phyloP scores from a whole-genome alignment of 169 alveolate genomes.

The Fabrea salina region DNA sequence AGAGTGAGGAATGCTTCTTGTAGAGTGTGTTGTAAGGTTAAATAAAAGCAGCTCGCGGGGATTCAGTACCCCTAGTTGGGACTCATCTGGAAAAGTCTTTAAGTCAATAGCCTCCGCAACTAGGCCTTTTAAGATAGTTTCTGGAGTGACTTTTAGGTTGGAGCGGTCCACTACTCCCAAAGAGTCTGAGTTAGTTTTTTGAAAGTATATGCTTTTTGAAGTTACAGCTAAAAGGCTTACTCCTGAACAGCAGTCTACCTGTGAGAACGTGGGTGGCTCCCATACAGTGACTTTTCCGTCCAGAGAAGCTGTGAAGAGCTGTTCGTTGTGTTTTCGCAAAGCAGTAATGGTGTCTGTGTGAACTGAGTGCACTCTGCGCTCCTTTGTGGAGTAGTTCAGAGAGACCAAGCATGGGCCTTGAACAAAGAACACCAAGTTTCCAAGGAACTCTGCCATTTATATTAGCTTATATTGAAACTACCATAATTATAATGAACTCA shows the following conservation, averaged over 20 bases:
- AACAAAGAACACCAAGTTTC: background rate
- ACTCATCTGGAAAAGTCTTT: background rate
- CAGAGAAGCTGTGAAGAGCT: background rate
- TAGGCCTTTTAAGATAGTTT: background rate
- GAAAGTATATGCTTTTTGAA: background rate
- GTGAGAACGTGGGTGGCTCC: background rate
- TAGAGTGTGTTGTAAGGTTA: background rate
- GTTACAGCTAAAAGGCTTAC: background rate
- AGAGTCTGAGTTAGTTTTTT: background rate
- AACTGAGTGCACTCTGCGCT: background rate
- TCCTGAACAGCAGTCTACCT: background rate
- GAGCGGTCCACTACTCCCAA: background rate
- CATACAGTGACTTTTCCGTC: constrained; percentile 1
- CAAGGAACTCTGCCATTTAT: background rate
- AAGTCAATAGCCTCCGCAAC: background rate
- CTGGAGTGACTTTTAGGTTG: background rate
- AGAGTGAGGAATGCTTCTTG: background rate
- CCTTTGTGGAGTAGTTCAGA: background rate
- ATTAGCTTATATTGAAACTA: no score
- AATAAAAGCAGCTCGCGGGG: background rate
- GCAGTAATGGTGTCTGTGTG: background rate
- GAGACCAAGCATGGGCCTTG: constrained; percentile 17
- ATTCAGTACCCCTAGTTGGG: background rate
- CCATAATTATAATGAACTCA: background rate
- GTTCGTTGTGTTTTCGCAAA: background rate